phyloP scores from a whole-genome alignment of 2,329 filamentous ascomycete species.

The Aspergillus thermomutatus region DNA sequence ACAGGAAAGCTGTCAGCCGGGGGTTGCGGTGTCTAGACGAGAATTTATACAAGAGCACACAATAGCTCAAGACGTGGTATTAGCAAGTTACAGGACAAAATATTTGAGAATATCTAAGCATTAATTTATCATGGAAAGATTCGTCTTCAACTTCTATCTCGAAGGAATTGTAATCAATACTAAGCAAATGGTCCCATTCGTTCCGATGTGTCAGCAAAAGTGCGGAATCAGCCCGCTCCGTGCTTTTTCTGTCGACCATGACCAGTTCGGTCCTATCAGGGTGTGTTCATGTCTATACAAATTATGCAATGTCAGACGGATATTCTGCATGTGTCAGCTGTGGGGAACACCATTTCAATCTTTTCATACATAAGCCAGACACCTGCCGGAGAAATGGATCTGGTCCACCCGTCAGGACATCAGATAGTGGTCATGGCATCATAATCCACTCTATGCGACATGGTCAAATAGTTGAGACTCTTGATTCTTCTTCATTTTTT shows the following conservation, averaged over 20 bases:
- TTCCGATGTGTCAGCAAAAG: slow-evolving; percentile 16
- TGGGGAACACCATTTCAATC: background rate
- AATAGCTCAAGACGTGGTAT: too few species aligned
- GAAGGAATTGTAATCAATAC: background rate
- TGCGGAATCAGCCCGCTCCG: slow-evolving; percentile 22
- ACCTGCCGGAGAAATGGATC: background rate
- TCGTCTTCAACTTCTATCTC: background rate
- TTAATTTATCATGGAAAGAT: background rate
- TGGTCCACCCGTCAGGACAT: background rate
- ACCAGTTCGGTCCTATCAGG: background rate
- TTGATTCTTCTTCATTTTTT: background rate
- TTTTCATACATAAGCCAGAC: background rate
- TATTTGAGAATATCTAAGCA: background rate
- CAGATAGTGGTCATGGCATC: background rate
- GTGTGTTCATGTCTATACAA: background rate
- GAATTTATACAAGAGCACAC: background rate
- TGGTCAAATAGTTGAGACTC: background rate
- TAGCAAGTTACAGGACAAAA: background rate
- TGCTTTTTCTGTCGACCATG: background rate
- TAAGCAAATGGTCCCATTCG: slow-evolving; percentile 14
- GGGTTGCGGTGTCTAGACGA: background rate
- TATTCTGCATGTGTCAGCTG: background rate
- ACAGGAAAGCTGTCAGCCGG: background rate
- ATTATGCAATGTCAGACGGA: background rate
- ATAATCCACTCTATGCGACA: background rate